phyloP scores from a whole-genome alignment of 2,329 filamentous ascomycete species.

The Escovopsis weberi region DNA sequence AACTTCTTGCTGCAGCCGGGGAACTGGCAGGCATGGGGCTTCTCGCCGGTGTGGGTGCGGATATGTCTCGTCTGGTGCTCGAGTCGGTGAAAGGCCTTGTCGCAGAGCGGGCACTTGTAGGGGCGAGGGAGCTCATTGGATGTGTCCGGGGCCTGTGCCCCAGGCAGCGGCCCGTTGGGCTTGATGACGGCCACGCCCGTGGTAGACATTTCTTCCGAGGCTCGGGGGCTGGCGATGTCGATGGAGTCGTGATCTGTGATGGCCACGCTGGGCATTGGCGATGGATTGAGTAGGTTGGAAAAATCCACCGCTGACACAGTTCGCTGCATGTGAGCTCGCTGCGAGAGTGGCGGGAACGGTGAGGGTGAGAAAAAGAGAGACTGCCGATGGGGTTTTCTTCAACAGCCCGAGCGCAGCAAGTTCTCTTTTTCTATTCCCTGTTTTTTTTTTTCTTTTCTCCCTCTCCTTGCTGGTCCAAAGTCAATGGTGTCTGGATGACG shows the following conservation, averaged over 20 bases:
- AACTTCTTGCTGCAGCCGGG: constrained; percentile 95
- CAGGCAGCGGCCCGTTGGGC: constrained; percentile 47
- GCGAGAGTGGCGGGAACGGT: not conserved
- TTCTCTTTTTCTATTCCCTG: no score
- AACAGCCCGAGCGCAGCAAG: no score
- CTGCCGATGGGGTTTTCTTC: no score
- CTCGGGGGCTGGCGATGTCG: constrained; percentile 12
- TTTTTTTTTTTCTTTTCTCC: no score
- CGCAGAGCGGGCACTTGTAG: constrained; percentile 97
- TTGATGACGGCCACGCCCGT: constrained; percentile 41
- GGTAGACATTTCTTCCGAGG: constrained; percentile 30
- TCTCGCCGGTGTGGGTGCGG: constrained; percentile 93
- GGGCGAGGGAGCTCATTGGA: constrained; percentile 70
- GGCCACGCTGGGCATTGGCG: constrained; percentile 9
- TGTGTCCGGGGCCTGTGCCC: constrained; percentile 42
- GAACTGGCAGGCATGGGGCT: constrained; percentile 91
- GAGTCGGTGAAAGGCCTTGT: constrained; percentile 95
- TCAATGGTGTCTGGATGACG: no score
- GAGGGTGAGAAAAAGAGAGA: no score
- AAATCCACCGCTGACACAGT: constrained; percentile 61
- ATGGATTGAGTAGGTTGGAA: constrained; percentile 58
- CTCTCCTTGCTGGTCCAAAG: no score
- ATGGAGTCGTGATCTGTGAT: constrained; percentile 12
- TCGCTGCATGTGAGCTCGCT: constrained; percentile 55
- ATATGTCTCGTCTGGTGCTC: constrained; percentile 90